Evolutionary conservation across 1,139 yeast species (phyloP).

Genomic region (Zygosaccharomyces pseudobailii): DNA sequence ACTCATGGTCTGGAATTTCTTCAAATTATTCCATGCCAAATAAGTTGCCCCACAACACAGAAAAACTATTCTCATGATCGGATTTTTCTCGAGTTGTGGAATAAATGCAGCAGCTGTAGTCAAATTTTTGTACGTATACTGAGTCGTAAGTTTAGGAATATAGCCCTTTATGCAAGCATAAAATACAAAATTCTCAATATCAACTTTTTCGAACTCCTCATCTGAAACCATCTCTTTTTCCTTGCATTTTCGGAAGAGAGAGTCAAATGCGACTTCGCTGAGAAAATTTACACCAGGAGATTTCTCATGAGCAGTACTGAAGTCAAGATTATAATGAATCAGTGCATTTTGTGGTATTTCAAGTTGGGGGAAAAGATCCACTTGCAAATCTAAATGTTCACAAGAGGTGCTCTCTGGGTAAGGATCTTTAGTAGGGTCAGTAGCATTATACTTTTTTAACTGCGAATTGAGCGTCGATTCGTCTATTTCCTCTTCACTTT

Average conservation of each 20-base stretch:
- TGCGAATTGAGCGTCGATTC: not conserved
- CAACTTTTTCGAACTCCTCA: slow-evolving; percentile 6
- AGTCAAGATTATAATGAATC: slow-evolving; percentile 1
- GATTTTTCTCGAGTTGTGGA: slow-evolving; percentile 31
- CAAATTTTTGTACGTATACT: slow-evolving; percentile 38
- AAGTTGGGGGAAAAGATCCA: slow-evolving; percentile 4
- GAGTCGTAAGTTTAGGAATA: slow-evolving; percentile 39
- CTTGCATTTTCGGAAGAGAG: slow-evolving; percentile 9
- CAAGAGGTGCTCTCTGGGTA: not conserved
- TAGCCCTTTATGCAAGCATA: slow-evolving; percentile 38
- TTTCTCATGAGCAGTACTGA: not conserved
- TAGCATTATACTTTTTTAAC: not conserved
- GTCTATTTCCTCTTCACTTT: not conserved
- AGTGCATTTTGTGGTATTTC: slow-evolving; percentile 7
- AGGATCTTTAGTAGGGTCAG: too few species aligned
- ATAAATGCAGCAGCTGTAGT: slow-evolving; percentile 39
- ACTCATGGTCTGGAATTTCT: slow-evolving; percentile 21
- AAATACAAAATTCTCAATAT: slow-evolving; percentile 26
- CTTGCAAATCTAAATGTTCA: slow-evolving; percentile 7
- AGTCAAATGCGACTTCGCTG: slow-evolving; percentile 4
- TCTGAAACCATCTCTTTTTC: slow-evolving; percentile 11
- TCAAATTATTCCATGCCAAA: slow-evolving; percentile 31
- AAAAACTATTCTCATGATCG: slow-evolving; percentile 35
- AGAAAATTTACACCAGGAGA: slow-evolving; percentile 2
- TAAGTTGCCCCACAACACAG: slow-evolving; percentile 39